Percentiles rank a stretch among this genome's conserved stretches.
phyloP scores from a whole-genome alignment of 768 basidiomycete species.

The Pleurotus pulmonarius region DNA sequence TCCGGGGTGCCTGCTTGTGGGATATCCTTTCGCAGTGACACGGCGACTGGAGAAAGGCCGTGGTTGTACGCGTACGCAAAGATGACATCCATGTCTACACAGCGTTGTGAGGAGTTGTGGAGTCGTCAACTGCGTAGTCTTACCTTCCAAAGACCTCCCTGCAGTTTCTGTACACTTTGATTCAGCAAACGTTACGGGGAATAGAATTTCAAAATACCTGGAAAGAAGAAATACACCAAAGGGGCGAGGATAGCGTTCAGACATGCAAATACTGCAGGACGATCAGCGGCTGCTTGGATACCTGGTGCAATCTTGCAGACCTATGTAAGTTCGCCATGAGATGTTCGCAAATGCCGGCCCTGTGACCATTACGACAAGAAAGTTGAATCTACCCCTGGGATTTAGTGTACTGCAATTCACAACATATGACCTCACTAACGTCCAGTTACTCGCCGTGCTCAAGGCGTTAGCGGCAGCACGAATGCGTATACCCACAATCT shows the following conservation, averaged over 20 bases:
- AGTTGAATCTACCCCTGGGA: conserved; percentile 37
- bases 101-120: background rate
- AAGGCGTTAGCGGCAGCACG: conserved; percentile 64
- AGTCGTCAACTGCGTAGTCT: background rate
- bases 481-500: conserved; percentile 59
- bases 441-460: conserved; percentile 43
- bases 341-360: conserved; percentile 57
- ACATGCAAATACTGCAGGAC: conserved; percentile 41
- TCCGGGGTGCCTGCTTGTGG: conserved; percentile 40
- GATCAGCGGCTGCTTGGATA: background rate
- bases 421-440: conserved; percentile 8
- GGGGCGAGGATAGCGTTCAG: conserved; percentile 57
- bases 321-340: conserved; percentile 58
- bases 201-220: conserved; percentile 16
- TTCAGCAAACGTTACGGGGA: background rate
- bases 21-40: conserved; percentile 22
- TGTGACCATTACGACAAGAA: conserved; percentile 58
- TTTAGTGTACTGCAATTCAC: background rate
- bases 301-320: conserved; percentile 12
- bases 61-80: conserved; percentile 43
- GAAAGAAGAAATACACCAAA: conserved; percentile 57
- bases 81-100: conserved; percentile 40
- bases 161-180: conserved; percentile 40
- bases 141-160: conserved; percentile 52
- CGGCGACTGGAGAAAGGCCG: conserved; percentile 35